Evolutionary conservation across 129 eudicot genomes (phyloP).

Genomic region (Centrapalus pauciflorus): DNA sequence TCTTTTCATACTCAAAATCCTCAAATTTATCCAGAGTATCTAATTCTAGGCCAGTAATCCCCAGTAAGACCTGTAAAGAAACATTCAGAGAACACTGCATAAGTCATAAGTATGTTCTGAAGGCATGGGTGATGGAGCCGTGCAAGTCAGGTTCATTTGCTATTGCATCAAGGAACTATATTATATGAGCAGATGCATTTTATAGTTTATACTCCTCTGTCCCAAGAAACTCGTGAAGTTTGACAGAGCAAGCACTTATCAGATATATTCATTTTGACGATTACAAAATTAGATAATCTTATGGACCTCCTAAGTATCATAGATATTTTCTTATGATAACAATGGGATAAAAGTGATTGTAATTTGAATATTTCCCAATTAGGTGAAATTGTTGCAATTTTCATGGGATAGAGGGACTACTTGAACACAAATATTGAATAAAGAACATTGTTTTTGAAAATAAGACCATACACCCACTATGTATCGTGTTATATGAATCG

Average conservation of each 20-base stretch:
- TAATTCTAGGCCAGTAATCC: conserved; percentile 61
- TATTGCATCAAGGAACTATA: too few relatives aligned
- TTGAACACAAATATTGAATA: not conserved
- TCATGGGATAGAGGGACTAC: not conserved
- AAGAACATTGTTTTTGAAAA: not conserved
- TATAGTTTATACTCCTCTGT: too few relatives aligned
- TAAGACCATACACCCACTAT: not conserved
- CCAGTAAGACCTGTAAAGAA: conserved; percentile 61
- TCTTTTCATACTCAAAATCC: conserved; percentile 82
- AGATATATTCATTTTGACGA: not conserved
- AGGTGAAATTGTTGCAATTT: not conserved
- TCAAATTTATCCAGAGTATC: conserved; percentile 73
- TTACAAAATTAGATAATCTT: not conserved
- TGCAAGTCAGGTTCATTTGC: too few relatives aligned
- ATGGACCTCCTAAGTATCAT: not conserved
- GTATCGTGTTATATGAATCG: not conserved
- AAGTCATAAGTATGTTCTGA: too few relatives aligned
- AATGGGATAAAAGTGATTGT: not conserved
- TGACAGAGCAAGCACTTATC: too few relatives aligned
- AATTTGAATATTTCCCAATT: not conserved
- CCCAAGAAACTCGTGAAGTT: too few relatives aligned
- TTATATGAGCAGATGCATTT: too few relatives aligned
- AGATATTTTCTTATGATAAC: not conserved
- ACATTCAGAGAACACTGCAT: not conserved
- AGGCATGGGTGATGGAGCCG: too few relatives aligned